Evolutionary conservation across 352 stramenopile genomes (phyloP).

Genomic region (Globisporangium acanthophoron): DNA sequence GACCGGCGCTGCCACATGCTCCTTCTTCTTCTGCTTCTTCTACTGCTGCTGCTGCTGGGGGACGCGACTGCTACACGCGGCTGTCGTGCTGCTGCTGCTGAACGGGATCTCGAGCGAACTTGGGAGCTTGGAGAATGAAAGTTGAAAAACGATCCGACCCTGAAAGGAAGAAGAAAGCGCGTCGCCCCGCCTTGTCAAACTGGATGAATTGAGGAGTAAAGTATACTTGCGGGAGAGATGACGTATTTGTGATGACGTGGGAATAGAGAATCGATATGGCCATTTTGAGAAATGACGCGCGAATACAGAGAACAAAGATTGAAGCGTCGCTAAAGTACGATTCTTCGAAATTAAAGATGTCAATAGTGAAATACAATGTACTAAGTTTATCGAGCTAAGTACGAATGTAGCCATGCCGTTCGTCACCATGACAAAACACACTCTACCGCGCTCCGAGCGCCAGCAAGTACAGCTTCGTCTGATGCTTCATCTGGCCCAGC

Average conservation of each 20-base stretch:
- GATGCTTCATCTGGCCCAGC: constrained; percentile 71
- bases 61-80: neutral
- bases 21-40: constrained; percentile 4
- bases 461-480: constrained; percentile 77
- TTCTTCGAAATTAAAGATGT: too few species aligned
- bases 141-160: constrained; percentile 6
- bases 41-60: constrained; percentile 6
- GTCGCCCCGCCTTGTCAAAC: too few species aligned
- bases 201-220: too few species aligned
- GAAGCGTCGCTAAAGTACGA: too few species aligned
- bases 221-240: too few species aligned
- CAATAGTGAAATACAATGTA: too few species aligned
- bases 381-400: too few species aligned
- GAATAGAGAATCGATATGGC: too few species aligned
- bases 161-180: neutral
- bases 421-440: neutral
- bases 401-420: too few species aligned
- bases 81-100: neutral
- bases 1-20: constrained; percentile 7
- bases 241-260: too few species aligned
- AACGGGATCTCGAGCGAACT: neutral
- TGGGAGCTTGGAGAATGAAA: neutral
- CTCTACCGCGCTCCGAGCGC: constrained; percentile 19
- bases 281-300: too few species aligned
- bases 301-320: too few species aligned